Evolutionary conservation across 2,329 filamentous ascomycete species (phyloP).

Genomic region (Hymenoscyphus salicellus): DNA sequence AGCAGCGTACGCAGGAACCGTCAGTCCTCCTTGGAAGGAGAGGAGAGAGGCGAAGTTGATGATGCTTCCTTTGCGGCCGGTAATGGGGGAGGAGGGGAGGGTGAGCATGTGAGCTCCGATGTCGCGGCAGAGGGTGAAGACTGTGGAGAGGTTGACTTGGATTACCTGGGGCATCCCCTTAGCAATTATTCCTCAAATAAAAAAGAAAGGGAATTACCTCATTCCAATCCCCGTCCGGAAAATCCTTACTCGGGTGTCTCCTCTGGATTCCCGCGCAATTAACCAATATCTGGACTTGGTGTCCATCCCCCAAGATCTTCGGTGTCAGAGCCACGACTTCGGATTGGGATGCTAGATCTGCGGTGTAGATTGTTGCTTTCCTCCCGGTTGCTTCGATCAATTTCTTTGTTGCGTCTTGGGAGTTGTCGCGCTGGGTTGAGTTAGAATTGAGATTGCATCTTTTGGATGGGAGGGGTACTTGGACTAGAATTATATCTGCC

Average conservation of each 20-base stretch:
- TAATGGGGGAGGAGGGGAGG: slow-evolving; percentile 65
- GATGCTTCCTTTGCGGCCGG: slow-evolving; percentile 64
- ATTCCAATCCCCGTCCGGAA: slow-evolving; percentile 39
- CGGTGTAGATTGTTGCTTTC: slow-evolving; percentile 64
- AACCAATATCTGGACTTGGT: slow-evolving; percentile 44
- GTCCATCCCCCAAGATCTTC: slow-evolving; percentile 52
- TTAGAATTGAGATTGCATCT: not conserved
- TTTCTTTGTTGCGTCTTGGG: slow-evolving; percentile 47
- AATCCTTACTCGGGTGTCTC: slow-evolving; percentile 39
- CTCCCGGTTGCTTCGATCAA: slow-evolving; percentile 64
- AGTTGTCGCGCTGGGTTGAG: slow-evolving; percentile 29
- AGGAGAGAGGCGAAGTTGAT: slow-evolving; percentile 84
- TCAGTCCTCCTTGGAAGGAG: slow-evolving; percentile 88
- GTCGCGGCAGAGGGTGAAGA: slow-evolving; percentile 76
- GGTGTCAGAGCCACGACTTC: slow-evolving; percentile 62
- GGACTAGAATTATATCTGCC: slow-evolving; percentile 41
- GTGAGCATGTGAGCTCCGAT: slow-evolving; percentile 75
- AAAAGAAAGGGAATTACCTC: not conserved
- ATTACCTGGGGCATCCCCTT: slow-evolving; percentile 47
- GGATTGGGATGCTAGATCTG: slow-evolving; percentile 61
- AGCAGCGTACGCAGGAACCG: slow-evolving; percentile 83
- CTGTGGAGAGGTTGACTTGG: slow-evolving; percentile 80
- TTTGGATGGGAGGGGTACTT: slow-evolving; percentile 30
- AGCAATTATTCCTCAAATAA: not conserved
- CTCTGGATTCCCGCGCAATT: slow-evolving; percentile 45